A percentile compares a stretch with the other conserved stretches of the same genome.
Conservation (phyloP, 2,329 filamentous ascomycete species). For the Xylariaceae sp. region DNA sequence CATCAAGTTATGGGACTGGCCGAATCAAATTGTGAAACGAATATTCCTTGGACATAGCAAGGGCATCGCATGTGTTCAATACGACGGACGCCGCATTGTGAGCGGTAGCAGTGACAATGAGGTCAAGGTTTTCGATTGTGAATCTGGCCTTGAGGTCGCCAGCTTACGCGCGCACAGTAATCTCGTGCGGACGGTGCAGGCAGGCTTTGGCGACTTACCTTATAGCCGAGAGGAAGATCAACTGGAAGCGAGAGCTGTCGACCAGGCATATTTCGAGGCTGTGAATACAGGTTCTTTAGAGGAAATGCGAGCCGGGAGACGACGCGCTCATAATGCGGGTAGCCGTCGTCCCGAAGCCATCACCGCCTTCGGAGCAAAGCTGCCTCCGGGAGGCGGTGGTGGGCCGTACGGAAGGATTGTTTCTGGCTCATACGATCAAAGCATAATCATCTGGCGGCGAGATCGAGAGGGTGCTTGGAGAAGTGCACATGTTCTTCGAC, state of each 20-base stretch:
- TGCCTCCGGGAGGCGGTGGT: slow-evolving; percentile 89
- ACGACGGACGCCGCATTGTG: slow-evolving; percentile 90
- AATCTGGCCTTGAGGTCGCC: slow-evolving; percentile 85
- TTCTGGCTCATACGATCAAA: slow-evolving; percentile 95
- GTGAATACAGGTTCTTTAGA: slow-evolving; percentile 57
- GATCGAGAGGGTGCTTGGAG: slow-evolving; percentile 86
- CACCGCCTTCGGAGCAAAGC: slow-evolving; percentile 79
- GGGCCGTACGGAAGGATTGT: slow-evolving; percentile 93
- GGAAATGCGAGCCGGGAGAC: slow-evolving; percentile 42
- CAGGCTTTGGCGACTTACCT: slow-evolving; percentile 87
- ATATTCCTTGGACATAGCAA: slow-evolving; percentile 89
- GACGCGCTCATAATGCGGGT: slow-evolving; percentile 67
- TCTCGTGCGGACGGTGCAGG: slow-evolving; percentile 92
- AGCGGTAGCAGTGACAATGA: slow-evolving; percentile 96
- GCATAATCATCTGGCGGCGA: slow-evolving; percentile 92
- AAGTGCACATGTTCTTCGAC: slow-evolving; percentile 73
- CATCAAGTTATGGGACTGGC: slow-evolving; percentile 95
- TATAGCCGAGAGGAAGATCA: slow-evolving; percentile 78
- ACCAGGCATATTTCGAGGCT: slow-evolving; percentile 72
- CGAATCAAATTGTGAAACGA: slow-evolving; percentile 74
- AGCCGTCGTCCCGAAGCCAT: slow-evolving; percentile 78
- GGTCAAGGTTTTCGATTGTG: slow-evolving; percentile 91
- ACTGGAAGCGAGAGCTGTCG: slow-evolving; percentile 73
- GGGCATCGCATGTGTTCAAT: slow-evolving; percentile 97
- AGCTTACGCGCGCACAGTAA: slow-evolving; percentile 81